Base-by-base conservation (phyloP, 1,284 basidiomycete genomes). In the Cryptococcus sp. region DNA sequence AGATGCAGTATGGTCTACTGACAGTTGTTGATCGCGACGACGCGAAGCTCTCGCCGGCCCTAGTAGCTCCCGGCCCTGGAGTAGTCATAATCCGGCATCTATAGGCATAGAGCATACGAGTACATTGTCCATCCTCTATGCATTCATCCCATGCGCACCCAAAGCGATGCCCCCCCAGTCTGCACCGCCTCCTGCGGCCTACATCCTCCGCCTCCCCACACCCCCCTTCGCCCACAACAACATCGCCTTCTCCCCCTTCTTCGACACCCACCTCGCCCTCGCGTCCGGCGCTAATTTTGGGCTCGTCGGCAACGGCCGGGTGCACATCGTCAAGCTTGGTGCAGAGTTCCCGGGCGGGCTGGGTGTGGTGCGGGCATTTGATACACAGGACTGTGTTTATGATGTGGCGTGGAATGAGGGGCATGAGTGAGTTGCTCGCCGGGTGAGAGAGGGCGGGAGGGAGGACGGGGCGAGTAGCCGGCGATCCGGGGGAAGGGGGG, bases 201-300 rank as follows among this genome's bases (percentile, higher is more conserved):
- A 33, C 15, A 52, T 36, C 24, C 53, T 63, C n/a, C 49, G 59
- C 16, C 42, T 63, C 21, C 63, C 65, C n/a, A 91, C 89, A 0
- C 87, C 88, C 23, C 86, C 86, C 7, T 96, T 90, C 76, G 87
- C 94, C 0, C 93, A 95, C 73, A 95, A 96, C 73, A 79, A 84
- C 2, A 68, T 96, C 40, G 85, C 88, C 8, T 98, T 91, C 87
- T 95, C 91, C 0, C 95, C 95, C 4, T 98, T 96, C 75, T 90
- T 89, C 74, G 87, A 84, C 13, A 80, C 82, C 16, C 83, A 86
- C 23, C 77, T 97, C 28, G 95, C 94, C 1, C 80, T 96, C 18
- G 92, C 92, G 5, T 91, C 90, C 1, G 83, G 92, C 0, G 91
- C 94, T 37, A 98, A 98, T 78, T 98, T 91, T 75, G 94, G 95